Percentiles rank a stretch among this genome's conserved stretches.
These are phyloP conservation scores for Dunaliella primolecta DNA, from an alignment of 139 green algal species.

Conservation along the genomic window DNA sequence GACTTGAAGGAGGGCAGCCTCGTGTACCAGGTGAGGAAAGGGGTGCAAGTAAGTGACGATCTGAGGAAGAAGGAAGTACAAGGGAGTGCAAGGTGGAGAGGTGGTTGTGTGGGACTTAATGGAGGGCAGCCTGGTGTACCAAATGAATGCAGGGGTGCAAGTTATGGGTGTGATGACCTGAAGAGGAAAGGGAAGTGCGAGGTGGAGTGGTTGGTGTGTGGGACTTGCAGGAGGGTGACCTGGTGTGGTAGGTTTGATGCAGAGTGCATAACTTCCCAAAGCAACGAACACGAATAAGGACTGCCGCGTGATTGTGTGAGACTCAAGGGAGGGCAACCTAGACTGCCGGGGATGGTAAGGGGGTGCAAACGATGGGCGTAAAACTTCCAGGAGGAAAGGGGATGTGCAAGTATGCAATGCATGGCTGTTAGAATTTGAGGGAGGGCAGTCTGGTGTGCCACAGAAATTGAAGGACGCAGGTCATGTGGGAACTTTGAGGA, in stretches of 20 bases:
- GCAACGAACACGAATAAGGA: too few relatives aligned
- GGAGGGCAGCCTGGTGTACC: background rate
- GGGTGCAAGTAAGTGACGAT: background rate
- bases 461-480: too few relatives aligned
- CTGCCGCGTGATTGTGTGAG: constrained; percentile 50
- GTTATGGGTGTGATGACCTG: background rate
- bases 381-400: background rate
- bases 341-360: constrained; percentile 3
- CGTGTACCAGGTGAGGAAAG: constrained; percentile 12
- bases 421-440: too few relatives aligned
- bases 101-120: background rate
- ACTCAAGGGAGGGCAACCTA: constrained; percentile 31
- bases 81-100: background rate
- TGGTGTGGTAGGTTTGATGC: background rate
- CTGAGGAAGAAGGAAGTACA: background rate
- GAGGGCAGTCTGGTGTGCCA: too few relatives aligned
- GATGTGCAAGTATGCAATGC: background rate
- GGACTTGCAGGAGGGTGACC: background rate
- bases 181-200: too few relatives aligned
- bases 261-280: background rate
- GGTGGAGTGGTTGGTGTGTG: background rate
- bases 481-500: too few relatives aligned
- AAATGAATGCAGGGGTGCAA: background rate
- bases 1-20: constrained; percentile 36
- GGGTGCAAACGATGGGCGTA: background rate